Conservation (phyloP, 352 stramenopile species). For the Aphanomyces cochlioides region DNA sequence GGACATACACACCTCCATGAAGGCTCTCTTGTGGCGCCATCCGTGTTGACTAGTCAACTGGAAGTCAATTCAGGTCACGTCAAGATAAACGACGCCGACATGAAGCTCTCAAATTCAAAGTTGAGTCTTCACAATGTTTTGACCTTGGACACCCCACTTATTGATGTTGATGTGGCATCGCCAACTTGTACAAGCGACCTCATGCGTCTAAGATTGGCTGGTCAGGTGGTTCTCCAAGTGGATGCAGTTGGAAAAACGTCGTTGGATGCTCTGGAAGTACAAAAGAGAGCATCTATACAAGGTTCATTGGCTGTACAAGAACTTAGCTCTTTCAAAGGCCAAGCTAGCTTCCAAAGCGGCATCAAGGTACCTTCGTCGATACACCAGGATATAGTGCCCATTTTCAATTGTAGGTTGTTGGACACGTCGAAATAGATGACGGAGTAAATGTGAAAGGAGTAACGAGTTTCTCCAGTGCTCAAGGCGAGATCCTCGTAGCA, state of each 20-base stretch:
- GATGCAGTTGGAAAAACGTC: constrained; percentile 44
- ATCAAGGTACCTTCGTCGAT: neutral
- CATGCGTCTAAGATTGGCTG: constrained; percentile 42
- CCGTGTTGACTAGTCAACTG: neutral
- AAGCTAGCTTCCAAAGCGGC: neutral
- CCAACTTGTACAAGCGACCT: constrained; percentile 41
- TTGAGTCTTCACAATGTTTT: neutral
- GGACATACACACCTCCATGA: constrained; percentile 45
- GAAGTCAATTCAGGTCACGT: neutral
- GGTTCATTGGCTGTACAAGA: neutral
- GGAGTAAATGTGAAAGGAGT: too few species aligned
- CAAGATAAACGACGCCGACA: neutral
- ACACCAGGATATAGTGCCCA: too few species aligned
- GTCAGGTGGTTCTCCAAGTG: constrained; percentile 48
- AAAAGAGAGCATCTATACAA: neutral
- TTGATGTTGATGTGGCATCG: constrained; percentile 42
- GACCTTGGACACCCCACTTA: constrained; percentile 31
- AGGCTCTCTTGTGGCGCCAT: constrained; percentile 22
- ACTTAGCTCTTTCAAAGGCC: neutral
- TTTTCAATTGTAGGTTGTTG: too few species aligned
- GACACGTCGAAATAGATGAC: too few species aligned
- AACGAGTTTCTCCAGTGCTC: too few species aligned
- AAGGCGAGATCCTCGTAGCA: too few species aligned
- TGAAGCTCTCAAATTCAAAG: neutral
- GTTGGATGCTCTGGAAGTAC: neutral